Evolutionary conservation across 352 stramenopile genomes (phyloP), one percentile per base, ranked within the genome.

Genomic region (Blastocystis sp.): DNA sequence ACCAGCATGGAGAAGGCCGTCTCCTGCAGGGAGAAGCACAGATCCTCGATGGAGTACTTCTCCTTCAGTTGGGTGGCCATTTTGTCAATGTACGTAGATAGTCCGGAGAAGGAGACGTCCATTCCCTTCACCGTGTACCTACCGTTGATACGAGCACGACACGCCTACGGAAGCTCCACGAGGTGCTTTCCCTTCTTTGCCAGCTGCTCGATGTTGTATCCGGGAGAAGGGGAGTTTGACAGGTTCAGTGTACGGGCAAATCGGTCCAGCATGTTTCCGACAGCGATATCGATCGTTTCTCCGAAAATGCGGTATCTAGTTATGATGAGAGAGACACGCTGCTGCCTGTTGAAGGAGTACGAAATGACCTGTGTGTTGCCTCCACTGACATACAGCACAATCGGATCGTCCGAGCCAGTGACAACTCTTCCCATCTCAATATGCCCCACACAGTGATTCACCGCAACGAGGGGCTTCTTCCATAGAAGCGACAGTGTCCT

Each of bases 1-100:
- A 99, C 95, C 65, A 99, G 93, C 97, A 99, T 99, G 23, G 97
- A 96, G 92, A 99, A 99, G 61, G 99, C 94, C 38, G 96, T 99
- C 92, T 99, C 97, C 91, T 99, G 97, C 7, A 99, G 91, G 2
- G 95, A 98, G 89, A 97, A 99, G 90, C 97, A 99, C 77, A 99
- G 91, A 90, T 99, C 96, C 21, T 93, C 95, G 71, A 94, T 93
- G 19, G 95, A 98, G 89, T 94, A 97, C 80, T 96, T 92, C 2
- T 93, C 94, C 9, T 91, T 91, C 56, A 62, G 34, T 48, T 86
- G 40, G 92, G 93, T 95, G 87, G 92, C 93, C 78, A 95, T 92
- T 88, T 96, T 96, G 78, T 99, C 96, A 48, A 98, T 96, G 86
- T 94, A 96, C 0, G 96, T 98, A 23, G 98, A 94, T 43, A 99